These are phyloP conservation scores for Eutrema yunnanense DNA, from an alignment of 345 rosid species.

Conservation along the genomic window DNA sequence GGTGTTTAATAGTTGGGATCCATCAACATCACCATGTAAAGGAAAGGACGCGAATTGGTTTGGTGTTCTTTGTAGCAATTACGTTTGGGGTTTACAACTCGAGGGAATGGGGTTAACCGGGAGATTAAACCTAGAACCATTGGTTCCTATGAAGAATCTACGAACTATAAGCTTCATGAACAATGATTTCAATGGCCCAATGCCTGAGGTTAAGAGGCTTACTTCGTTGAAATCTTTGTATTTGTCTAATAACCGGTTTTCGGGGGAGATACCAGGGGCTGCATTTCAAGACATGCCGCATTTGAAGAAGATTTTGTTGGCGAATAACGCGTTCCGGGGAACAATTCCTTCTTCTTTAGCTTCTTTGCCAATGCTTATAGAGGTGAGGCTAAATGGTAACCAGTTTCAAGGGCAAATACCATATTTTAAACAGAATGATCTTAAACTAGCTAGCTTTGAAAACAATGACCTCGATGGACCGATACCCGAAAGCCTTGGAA, in stretches of 20 bases:
- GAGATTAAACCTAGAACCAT: constrained; percentile 33
- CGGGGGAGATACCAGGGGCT: constrained; percentile 45
- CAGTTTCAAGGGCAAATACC: constrained; percentile 59
- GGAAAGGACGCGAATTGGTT: constrained; percentile 44
- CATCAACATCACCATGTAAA: constrained; percentile 37
- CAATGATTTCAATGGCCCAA: constrained; percentile 46
- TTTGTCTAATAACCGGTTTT: constrained; percentile 56
- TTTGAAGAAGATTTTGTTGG: constrained; percentile 54
- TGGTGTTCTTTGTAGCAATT: constrained; percentile 52
- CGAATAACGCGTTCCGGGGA: constrained; percentile 55
- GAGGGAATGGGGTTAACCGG: constrained; percentile 50
- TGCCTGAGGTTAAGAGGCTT: constrained; percentile 49
- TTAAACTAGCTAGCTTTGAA: constrained; percentile 43
- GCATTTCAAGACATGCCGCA: constrained; percentile 48
- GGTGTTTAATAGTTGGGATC: constrained; percentile 38
- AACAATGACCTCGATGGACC: constrained; percentile 68
- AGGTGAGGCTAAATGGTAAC: constrained; percentile 59
- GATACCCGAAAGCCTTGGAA: constrained; percentile 47
- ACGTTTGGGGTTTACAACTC: constrained; percentile 58
- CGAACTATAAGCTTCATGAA: constrained; percentile 68
- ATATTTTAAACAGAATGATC: constrained; percentile 28
- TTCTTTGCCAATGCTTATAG: constrained; percentile 45
- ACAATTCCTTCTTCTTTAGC: constrained; percentile 47
- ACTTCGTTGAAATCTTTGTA: constrained; percentile 42
- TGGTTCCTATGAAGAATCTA: constrained; percentile 32